Percentiles rank a stretch among this genome's conserved stretches.
phyloP scores from a whole-genome alignment of 352 stramenopile genomes.

The Phytophthora fragariae region DNA sequence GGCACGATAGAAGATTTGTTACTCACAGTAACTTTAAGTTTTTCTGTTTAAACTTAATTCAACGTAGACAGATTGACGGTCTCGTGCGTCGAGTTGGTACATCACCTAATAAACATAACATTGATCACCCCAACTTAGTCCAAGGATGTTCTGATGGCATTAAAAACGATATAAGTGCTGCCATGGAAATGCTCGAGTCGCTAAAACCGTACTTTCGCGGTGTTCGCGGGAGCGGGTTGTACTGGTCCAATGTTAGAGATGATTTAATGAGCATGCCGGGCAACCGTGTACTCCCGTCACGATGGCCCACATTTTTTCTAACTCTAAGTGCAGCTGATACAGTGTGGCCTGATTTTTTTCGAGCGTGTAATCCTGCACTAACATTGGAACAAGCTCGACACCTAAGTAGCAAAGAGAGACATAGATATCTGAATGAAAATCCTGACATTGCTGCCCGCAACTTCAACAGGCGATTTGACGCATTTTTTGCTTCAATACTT shows the following conservation, averaged over 20 bases:
- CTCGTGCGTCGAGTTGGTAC: slow-evolving; percentile 17
- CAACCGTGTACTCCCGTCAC: slow-evolving; percentile 8
- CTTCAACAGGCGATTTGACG: slow-evolving; percentile 34
- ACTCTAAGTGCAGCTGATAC: slow-evolving; percentile 36
- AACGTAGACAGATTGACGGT: slow-evolving; percentile 34
- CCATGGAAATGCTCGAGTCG: neutral
- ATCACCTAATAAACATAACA: neutral
- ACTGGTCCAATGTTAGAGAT: slow-evolving; percentile 8
- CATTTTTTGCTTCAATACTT: slow-evolving; percentile 26
- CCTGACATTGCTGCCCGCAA: slow-evolving; percentile 29
- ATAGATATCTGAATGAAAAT: slow-evolving; percentile 22
- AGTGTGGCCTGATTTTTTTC: slow-evolving; percentile 35
- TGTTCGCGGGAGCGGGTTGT: neutral
- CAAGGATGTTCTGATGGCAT: neutral
- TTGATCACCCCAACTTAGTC: neutral
- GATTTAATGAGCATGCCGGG: slow-evolving; percentile 8
- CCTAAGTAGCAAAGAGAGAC: neutral
- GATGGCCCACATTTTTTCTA: too few relatives aligned
- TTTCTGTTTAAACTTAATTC: slow-evolving; percentile 31
- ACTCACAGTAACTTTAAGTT: too few relatives aligned
- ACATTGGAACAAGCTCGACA: neutral
- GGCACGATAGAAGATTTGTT: too few relatives aligned
- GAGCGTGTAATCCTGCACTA: slow-evolving; percentile 17
- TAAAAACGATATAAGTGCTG: neutral
- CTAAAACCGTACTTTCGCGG: slow-evolving; percentile 3